Base-by-base conservation (phyloP, 2,329 filamentous ascomycete genomes). In the Sporothrix pallida region DNA sequence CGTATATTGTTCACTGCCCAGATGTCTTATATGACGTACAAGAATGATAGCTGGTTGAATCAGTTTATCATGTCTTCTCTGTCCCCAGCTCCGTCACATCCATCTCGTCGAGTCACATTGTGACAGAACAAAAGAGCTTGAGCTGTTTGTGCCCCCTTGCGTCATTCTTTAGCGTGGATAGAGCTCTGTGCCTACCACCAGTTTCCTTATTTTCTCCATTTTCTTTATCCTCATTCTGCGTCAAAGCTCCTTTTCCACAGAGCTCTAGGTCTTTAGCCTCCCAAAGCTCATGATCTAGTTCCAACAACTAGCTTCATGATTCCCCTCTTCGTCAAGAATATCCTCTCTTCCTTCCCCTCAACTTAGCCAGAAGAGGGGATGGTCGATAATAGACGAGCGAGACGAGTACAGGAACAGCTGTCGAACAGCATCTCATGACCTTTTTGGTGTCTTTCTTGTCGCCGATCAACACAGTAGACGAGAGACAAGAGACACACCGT, bases 311-410 rank as follows among this genome's bases (percentile, higher is more conserved):
- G 37, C 60, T 65, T n/a, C 37, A 13, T 12, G 8, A 3, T 6
- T 17, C 26, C 58, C 58, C 7, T 17, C 56, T 62, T 37, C 31
- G 31, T 6, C 31, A 37, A 37, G 31, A 37, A 37, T 31, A 7
- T 9, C 58, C 9, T 31, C 31, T 31, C 58, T 62, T 31, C 15
- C 42, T 62, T 2, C 60, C 60, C 60, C 60, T 65, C 60, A 65
- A 65, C 37, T 65, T 46, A 46, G n/a, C 60, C 60, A 65, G 60
- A 65, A 42, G 60, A 13, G 60, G 37, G 2, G 46, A 23, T 37
- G 60, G 37, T 10, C 60, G 0, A 54, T 8, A 20, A 54, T 54
- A 54, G 52, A 23, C n/a, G 46, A 3, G 60, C 9, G 31, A n/a
- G 37, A 20, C 31, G 31, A 63, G 17, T 44, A 46, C 37, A 65